Conservation (phyloP, 202 grass and related monocot genomes). For the Brachypodium distachyon region DNA sequence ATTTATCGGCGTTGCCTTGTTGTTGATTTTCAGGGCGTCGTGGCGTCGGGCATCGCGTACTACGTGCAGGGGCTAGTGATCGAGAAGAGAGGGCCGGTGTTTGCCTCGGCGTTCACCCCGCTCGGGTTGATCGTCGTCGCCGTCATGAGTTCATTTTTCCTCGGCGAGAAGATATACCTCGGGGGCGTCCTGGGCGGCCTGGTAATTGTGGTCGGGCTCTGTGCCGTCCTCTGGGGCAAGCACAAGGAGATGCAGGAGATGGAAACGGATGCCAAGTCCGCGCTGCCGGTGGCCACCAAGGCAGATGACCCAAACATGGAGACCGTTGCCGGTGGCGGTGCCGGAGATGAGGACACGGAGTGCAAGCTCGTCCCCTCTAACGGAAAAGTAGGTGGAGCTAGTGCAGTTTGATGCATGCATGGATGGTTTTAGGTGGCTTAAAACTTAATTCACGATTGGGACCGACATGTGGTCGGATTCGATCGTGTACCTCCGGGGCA, state of each 20-base stretch:
- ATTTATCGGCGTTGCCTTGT: background rate
- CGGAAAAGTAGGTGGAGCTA: constrained; percentile 3
- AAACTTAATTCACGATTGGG: too few relatives aligned
- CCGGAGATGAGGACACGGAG: constrained; percentile 13
- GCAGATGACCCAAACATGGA: background rate
- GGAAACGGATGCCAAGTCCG: constrained; percentile 6
- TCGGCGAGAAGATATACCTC: constrained; percentile 63
- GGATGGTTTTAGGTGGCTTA: too few relatives aligned
- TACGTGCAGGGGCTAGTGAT: constrained; percentile 84
- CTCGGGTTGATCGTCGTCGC: constrained; percentile 95
- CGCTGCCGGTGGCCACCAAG: constrained; percentile 38
- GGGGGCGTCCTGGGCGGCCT: constrained; percentile 57
- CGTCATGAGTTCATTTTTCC: constrained; percentile 69
- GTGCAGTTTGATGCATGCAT: constrained; percentile 27
- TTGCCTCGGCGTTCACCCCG: constrained; percentile 82
- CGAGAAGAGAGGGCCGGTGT: constrained; percentile 63
- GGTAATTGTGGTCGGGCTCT: constrained; percentile 57
- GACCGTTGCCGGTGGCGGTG: background rate
- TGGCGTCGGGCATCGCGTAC: constrained; percentile 75
- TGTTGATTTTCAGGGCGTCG: constrained; percentile 49
- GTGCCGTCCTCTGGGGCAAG: constrained; percentile 73
- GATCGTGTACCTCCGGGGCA: too few relatives aligned
- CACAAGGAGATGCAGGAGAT: constrained; percentile 50
- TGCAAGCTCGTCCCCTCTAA: background rate
- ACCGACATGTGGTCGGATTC: too few relatives aligned